A percentile compares a stretch with the other conserved stretches of the same genome.
Conservation (phyloP, 768 basidiomycete species). For the Boletus pseudo-olivaceus region DNA sequence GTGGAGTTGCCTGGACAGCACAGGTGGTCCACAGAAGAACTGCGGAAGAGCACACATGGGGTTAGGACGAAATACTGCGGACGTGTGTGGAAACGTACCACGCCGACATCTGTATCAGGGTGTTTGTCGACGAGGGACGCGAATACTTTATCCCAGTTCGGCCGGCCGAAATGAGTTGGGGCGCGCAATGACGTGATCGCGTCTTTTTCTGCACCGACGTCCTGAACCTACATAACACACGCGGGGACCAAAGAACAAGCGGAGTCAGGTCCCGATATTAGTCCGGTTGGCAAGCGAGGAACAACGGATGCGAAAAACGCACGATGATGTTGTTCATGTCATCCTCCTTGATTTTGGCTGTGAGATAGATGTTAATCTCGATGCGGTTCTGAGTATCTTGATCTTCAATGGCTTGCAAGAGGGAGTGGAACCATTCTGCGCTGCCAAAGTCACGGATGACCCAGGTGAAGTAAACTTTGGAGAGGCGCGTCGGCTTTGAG, state of each 20-base stretch:
- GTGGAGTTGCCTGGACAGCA: slow-evolving; percentile 69
- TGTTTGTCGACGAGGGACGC: slow-evolving; percentile 75
- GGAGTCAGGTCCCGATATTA: not conserved
- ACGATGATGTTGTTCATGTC: slow-evolving; percentile 93
- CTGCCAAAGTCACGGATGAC: slow-evolving; percentile 90
- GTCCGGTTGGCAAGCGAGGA: not conserved
- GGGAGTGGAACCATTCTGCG: slow-evolving; percentile 92
- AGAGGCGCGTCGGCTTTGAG: slow-evolving; percentile 74
- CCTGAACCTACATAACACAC: slow-evolving; percentile 54
- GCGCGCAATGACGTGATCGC: slow-evolving; percentile 85
- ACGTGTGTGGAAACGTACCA: slow-evolving; percentile 42
- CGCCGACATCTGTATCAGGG: slow-evolving; percentile 84
- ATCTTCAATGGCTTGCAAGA: slow-evolving; percentile 89
- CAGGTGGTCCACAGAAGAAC: slow-evolving; percentile 86
- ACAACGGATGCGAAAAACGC: slow-evolving; percentile 18
- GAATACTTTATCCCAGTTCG: slow-evolving; percentile 81
- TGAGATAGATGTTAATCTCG: slow-evolving; percentile 93
- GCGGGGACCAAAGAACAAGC: not conserved
- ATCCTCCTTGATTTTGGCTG: slow-evolving; percentile 86
- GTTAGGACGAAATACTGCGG: not conserved
- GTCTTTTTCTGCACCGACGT: slow-evolving; percentile 91
- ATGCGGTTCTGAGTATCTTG: slow-evolving; percentile 83
- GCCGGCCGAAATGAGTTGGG: slow-evolving; percentile 90
- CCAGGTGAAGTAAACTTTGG: slow-evolving; percentile 94
- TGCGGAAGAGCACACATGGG: slow-evolving; percentile 10